phyloP scores from a whole-genome alignment of 2,329 filamentous ascomycete genomes.

The Seiridium cupressi region DNA sequence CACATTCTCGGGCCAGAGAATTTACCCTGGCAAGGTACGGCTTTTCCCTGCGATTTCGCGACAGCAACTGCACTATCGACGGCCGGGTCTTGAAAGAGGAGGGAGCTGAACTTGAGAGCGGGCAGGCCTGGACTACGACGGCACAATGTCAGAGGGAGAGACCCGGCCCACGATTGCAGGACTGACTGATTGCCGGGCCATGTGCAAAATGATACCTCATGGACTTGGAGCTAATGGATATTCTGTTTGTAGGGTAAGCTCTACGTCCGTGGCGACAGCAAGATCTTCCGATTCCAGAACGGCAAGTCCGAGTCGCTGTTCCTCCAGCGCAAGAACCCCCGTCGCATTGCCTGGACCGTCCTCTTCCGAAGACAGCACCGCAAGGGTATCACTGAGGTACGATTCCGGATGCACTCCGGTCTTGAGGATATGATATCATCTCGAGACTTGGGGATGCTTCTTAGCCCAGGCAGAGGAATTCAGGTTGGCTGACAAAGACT shows the following conservation, averaged over 20 bases:
- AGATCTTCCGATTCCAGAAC: constrained; percentile 99
- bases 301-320: constrained; percentile 99
- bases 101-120: neutral
- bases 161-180: constrained; percentile 2
- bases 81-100: constrained; percentile 6
- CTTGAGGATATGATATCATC: neutral
- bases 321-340: constrained; percentile 99
- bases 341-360: constrained; percentile 97
- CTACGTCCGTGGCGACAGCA: constrained; percentile 99
- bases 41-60: constrained; percentile 8
- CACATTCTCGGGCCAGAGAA: constrained; percentile 64
- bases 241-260: constrained; percentile 79
- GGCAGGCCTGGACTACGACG: neutral
- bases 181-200: neutral
- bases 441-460: neutral
- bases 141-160: neutral
- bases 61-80: neutral
- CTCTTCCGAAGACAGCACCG: constrained; percentile 98
- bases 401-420: neutral
- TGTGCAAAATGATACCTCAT: neutral
- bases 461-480: too few relatives aligned
- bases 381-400: constrained; percentile 99
- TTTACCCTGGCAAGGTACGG: constrained; percentile 67
- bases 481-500: constrained; percentile 35
- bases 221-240: constrained; percentile 8